These are phyloP conservation scores for Coniosporium tulheliwenetii DNA, from an alignment of 2,329 filamentous ascomycete species.

Conservation along the genomic window DNA sequence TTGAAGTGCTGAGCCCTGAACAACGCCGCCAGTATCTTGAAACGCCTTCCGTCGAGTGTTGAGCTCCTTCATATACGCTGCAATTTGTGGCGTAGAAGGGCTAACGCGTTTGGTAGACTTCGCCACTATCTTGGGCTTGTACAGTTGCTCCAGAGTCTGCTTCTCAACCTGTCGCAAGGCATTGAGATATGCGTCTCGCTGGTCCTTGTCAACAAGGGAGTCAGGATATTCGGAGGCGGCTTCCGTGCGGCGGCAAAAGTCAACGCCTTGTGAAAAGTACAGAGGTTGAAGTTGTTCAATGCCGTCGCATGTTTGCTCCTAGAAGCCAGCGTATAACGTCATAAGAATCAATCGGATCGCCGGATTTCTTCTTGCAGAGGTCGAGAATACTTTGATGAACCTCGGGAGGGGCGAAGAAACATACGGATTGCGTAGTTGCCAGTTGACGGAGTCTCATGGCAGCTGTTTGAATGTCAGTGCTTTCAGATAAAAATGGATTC, in stretches of 20 bases:
- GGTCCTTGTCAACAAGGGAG: constrained; percentile 19
- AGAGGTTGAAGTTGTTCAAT: constrained; percentile 45
- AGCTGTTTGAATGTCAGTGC: constrained; percentile 23
- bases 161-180: constrained; percentile 36
- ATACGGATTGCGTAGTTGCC: constrained; percentile 37
- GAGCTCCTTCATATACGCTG: constrained; percentile 18
- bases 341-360: constrained; percentile 23
- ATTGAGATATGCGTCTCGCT: constrained; percentile 26
- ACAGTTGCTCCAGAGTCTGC: constrained; percentile 42
- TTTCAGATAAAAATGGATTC: not conserved
- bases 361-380: constrained; percentile 14
- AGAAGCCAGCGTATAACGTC: constrained; percentile 48
- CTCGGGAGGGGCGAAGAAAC: constrained; percentile 40
- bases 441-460: constrained; percentile 51
- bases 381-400: constrained; percentile 46
- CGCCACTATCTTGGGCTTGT: constrained; percentile 23
- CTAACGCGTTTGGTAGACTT: constrained; percentile 7
- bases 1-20: constrained; percentile 36
- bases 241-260: constrained; percentile 43
- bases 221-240: constrained; percentile 27
- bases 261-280: constrained; percentile 42
- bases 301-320: constrained; percentile 42
- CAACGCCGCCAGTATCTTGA: constrained; percentile 27
- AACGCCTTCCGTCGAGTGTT: constrained; percentile 17
- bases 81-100: constrained; percentile 13